Percentiles rank a stretch among this genome's conserved stretches.
Evolutionary conservation across 148 eudicot genomes (phyloP).

Genomic region (Cornus kousa): DNA sequence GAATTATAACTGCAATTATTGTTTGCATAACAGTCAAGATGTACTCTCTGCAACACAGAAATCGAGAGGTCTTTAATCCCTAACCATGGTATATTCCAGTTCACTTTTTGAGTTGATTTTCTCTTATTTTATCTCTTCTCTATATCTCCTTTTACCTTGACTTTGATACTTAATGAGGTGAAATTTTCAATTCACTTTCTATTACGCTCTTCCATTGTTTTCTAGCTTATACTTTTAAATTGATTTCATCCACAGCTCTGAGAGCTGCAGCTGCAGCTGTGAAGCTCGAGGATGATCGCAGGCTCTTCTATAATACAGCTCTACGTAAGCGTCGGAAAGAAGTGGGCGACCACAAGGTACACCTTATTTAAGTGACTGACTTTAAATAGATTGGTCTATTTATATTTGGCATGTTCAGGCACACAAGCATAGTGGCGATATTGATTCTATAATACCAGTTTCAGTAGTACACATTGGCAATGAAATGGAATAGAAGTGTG

Average conservation of each 20-base stretch:
- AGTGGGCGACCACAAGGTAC: slow-evolving; percentile 40
- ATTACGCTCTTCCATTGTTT: background rate
- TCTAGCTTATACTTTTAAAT: background rate
- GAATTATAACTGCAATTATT: background rate
- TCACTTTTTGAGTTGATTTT: background rate
- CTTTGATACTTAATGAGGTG: background rate
- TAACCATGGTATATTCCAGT: slow-evolving; percentile 54
- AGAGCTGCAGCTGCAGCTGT: slow-evolving; percentile 89
- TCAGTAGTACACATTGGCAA: background rate
- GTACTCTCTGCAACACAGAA: slow-evolving; percentile 64
- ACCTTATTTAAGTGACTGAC: background rate
- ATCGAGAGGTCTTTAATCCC: slow-evolving; percentile 68
- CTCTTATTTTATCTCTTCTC: background rate
- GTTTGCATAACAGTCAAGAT: slow-evolving; percentile 61
- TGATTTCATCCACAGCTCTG: slow-evolving; percentile 47
- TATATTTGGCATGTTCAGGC: background rate
- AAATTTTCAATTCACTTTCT: background rate
- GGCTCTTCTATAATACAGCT: slow-evolving; percentile 73
- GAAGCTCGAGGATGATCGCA: slow-evolving; percentile 74
- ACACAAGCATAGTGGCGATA: background rate
- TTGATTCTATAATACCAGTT: background rate
- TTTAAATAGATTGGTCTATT: background rate
- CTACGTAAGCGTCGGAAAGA: slow-evolving; percentile 82
- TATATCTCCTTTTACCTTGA: background rate
- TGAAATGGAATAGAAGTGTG: background rate